These are phyloP conservation scores for Lepidopterella palustris DNA, from an alignment of 495 filamentous ascomycete species.

Conservation along the genomic window DNA sequence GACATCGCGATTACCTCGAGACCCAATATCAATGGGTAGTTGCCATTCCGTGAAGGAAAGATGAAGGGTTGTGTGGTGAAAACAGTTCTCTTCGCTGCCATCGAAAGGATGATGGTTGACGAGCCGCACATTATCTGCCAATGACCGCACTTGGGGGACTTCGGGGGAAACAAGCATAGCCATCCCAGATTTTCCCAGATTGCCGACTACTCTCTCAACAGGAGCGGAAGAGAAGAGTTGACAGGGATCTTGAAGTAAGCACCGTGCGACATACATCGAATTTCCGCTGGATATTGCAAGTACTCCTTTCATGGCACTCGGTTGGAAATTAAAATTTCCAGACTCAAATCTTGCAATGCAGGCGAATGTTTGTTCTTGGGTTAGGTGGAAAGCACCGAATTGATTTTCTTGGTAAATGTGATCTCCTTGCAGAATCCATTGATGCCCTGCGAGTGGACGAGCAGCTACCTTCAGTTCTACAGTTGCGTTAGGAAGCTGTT, in stretches of 20 bases:
- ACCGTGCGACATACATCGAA: background rate
- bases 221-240: background rate
- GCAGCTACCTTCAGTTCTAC: no score
- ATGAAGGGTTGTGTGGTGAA: conserved; percentile 38
- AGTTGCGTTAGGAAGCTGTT: no score
- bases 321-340: background rate
- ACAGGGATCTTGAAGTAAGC: background rate
- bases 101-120: conserved; percentile 4
- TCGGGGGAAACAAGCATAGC: background rate
- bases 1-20: conserved; percentile 23
- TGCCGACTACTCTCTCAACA: conserved; percentile 1
- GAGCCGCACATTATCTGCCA: background rate
- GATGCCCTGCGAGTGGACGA: no score
- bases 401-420: no score
- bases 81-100: conserved; percentile 21
- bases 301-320: background rate
- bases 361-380: background rate
- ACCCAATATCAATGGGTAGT: conserved; percentile 24
- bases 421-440: no score
- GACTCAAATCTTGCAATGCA: background rate
- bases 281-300: background rate
- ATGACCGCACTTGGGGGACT: background rate
- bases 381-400: no score
- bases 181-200: conserved; percentile 9
- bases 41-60: conserved; percentile 38